Evolutionary conservation across 352 stramenopile genomes (phyloP), one percentile per base, ranked within the genome.

Genomic region (Pythium pyrilobum): DNA sequence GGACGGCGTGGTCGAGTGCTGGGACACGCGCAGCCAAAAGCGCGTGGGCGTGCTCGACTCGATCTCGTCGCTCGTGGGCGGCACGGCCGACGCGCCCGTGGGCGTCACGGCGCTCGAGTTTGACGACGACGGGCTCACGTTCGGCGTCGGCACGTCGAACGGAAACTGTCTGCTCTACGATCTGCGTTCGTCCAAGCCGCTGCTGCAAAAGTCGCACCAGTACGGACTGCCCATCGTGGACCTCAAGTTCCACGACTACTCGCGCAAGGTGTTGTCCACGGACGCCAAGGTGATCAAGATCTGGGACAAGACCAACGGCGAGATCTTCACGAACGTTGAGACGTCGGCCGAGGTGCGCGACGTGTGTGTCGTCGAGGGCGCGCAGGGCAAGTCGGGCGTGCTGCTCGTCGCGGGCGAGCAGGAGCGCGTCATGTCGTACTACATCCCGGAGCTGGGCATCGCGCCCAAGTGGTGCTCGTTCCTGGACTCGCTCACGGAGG

Each of bases 391-490:
- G 56, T 98, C 93, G 38, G 97, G 97, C 13, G 85, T 99, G 21
- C 43, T 99, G 28, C 73, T 99, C 24, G 96, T 98, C 31, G 92
- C 96, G 7, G 96, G 94, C 12, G 97, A 99, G 72, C 96, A 99
- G 68, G 81, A 97, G 46, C 92, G 96, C 51, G 81, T 98, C 39
- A 96, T 97, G 89, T 93, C 94, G n/a, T 99, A 98, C 72, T 99
- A 99, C 73, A 89, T 98, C 42, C 97, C 97, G 0, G 82, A 97
- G 52, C 73, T 99, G 23, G 97, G 97, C 23, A 87, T 97, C 27
- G 97, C 97, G 20, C 97, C 97, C 2, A 91, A 97, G 57, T 99
- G 97, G 97, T 99, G 96, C 65, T 98, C 94, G 32, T 99, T 99
- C 81, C 74, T 99, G 21, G 97, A 99, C 62, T 98, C 92, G 52